These are phyloP conservation scores for Orbilia blumenaviensis DNA, from an alignment of 2,329 filamentous ascomycete genomes.

Conservation along the genomic window DNA sequence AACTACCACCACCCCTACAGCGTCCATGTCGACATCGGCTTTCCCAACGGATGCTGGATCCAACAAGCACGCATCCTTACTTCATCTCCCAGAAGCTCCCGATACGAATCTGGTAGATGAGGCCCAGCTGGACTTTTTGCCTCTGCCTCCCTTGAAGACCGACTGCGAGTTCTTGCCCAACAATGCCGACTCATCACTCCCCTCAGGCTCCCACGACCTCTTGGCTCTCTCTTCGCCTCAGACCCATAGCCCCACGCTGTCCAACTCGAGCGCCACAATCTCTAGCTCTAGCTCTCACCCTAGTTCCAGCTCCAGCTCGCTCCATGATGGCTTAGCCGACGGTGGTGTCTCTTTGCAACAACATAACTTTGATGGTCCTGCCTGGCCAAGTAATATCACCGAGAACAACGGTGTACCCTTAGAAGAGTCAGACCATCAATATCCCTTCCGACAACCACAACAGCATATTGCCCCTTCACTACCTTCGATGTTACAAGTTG, in stretches of 20 bases:
- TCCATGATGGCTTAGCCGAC: constrained; percentile 2
- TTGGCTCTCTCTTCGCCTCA: constrained; percentile 36
- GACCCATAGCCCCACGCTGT: constrained; percentile 16
- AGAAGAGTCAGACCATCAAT: background rate
- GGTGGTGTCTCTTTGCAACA: constrained; percentile 31
- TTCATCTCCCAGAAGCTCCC: constrained; percentile 27
- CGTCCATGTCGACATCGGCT: background rate
- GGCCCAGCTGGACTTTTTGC: constrained; percentile 18
- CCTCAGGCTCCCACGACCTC: constrained; percentile 8
- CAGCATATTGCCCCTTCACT: background rate
- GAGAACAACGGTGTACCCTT: constrained; percentile 13
- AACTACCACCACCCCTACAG: too few relatives aligned
- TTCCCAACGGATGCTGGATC: constrained; percentile 6
- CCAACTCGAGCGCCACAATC: constrained; percentile 4
- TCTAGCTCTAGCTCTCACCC: background rate
- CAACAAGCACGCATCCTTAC: constrained; percentile 18
- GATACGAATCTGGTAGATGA: constrained; percentile 22
- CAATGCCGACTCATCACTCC: constrained; percentile 20
- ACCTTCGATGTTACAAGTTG: background rate
- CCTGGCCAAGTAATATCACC: background rate
- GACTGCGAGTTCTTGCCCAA: constrained; percentile 26
- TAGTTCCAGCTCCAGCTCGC: constrained; percentile 1
- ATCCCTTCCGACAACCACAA: background rate
- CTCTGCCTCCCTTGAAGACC: constrained; percentile 31
- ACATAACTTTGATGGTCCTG: background rate